These are phyloP conservation scores for Athelia psychrophila DNA, from an alignment of 1,284 basidiomycete species.

Conservation along the genomic window DNA sequence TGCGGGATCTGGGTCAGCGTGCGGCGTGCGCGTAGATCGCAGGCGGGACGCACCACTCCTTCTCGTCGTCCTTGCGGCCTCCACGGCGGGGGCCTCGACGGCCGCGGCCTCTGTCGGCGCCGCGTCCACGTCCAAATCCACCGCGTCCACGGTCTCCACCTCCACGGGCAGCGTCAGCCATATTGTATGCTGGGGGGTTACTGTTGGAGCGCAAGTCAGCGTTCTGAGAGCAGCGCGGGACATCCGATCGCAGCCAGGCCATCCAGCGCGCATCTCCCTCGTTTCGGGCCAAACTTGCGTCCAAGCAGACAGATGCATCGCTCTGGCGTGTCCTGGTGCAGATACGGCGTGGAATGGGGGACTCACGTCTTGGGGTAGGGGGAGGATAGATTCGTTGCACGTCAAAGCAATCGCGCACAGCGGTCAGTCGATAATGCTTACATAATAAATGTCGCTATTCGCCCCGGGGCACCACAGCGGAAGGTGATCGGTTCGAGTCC, in stretches of 20 bases:
- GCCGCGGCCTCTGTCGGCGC: slow-evolving; percentile 79
- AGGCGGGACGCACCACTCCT: slow-evolving; percentile 83
- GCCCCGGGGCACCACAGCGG: too few relatives aligned
- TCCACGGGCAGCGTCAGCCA: slow-evolving; percentile 80
- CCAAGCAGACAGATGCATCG: background rate
- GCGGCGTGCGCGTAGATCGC: background rate
- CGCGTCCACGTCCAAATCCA: slow-evolving; percentile 89
- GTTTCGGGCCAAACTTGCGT: slow-evolving; percentile 3
- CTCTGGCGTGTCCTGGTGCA: background rate
- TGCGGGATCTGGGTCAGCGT: slow-evolving; percentile 25
- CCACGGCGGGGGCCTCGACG: slow-evolving; percentile 93
- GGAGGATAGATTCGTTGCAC: slow-evolving; percentile 7
- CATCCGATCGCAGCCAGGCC: background rate
- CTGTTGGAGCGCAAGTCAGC: slow-evolving; percentile 18
- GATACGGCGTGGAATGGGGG: slow-evolving; percentile 3
- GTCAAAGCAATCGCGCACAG: slow-evolving; percentile 7
- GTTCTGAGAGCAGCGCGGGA: slow-evolving; percentile 14
- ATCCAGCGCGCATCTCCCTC: slow-evolving; percentile 1
- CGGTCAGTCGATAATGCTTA: slow-evolving; percentile 6
- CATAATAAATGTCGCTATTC: too few relatives aligned
- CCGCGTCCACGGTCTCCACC: too few relatives aligned
- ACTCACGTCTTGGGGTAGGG: slow-evolving; percentile 37
- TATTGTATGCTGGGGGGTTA: slow-evolving; percentile 29
- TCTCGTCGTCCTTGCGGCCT: slow-evolving; percentile 98
- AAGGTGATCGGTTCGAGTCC: too few relatives aligned